Evolutionary conservation across 805 yeast genomes (phyloP).

Genomic region (Candida odintsovae): DNA sequence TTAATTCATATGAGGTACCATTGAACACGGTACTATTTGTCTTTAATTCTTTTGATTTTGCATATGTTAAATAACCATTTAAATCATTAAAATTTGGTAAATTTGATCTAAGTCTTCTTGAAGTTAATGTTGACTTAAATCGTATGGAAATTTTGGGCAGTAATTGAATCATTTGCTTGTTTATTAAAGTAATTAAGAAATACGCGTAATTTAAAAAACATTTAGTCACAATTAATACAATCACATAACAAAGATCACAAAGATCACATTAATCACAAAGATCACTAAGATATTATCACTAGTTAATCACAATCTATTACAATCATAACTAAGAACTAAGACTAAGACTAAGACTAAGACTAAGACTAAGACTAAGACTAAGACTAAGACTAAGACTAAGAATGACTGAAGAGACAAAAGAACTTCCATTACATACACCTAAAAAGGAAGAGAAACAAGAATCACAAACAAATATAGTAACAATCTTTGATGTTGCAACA

Average conservation of each 20-base stretch:
- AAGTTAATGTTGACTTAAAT: not conserved
- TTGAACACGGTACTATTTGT: slow-evolving; percentile 18
- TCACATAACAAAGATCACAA: no score
- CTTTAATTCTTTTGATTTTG: slow-evolving; percentile 10
- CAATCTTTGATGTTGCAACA: slow-evolving; percentile 29
- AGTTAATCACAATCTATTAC: no score
- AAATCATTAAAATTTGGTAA: not conserved
- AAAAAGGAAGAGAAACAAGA: not conserved
- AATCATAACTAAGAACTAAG: no score
- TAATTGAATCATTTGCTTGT: no score
- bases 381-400: no score
- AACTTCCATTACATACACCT: slow-evolving; percentile 2
- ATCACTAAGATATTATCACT: no score
- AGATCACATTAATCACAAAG: no score
- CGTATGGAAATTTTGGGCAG: not conserved
- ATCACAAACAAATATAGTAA: slow-evolving; percentile 7
- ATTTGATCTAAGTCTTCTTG: not conserved
- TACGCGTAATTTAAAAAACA: no score
- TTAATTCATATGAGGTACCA: slow-evolving; percentile 23
- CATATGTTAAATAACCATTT: slow-evolving; percentile 12
- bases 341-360: no score
- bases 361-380: no score
- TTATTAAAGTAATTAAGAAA: no score
- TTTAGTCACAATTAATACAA: no score
- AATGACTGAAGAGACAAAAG: not conserved